Percentiles rank a stretch among this genome's conserved stretches.
phyloP scores from a whole-genome alignment of 805 yeast genomes.

The Starmerella bacillaris region DNA sequence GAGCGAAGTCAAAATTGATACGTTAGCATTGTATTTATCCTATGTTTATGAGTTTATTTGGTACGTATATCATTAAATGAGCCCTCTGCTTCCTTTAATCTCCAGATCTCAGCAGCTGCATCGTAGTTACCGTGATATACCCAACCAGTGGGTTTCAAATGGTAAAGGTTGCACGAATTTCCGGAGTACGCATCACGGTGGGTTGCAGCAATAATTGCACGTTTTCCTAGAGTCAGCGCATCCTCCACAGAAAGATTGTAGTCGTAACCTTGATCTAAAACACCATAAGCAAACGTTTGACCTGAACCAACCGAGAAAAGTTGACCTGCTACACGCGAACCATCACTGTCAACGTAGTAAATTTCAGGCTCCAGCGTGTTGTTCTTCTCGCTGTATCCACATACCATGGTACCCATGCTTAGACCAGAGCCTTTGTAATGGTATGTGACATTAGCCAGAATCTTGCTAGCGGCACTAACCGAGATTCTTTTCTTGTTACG shows the following conservation, averaged over 20 bases:
- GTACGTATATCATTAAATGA: slow-evolving; percentile 65
- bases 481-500: slow-evolving; percentile 87
- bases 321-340: slow-evolving; percentile 87
- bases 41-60: slow-evolving; percentile 3
- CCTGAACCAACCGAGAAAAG: slow-evolving; percentile 96
- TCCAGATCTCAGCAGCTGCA: slow-evolving; percentile 83
- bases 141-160: slow-evolving; percentile 91
- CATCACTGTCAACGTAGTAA: slow-evolving; percentile 92
- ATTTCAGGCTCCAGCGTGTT: slow-evolving; percentile 56
- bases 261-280: slow-evolving; percentile 72
- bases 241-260: slow-evolving; percentile 91
- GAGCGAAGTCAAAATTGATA: too few species aligned
- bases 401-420: slow-evolving; percentile 97
- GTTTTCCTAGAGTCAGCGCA: slow-evolving; percentile 81
- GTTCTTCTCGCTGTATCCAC: slow-evolving; percentile 89
- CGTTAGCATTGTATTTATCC: too few species aligned
- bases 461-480: slow-evolving; percentile 93
- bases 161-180: slow-evolving; percentile 85
- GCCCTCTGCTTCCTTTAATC: slow-evolving; percentile 67
- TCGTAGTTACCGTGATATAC: slow-evolving; percentile 86
- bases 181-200: slow-evolving; percentile 98
- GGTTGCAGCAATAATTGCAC: slow-evolving; percentile 91
- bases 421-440: slow-evolving; percentile 95
- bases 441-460: slow-evolving; percentile 75
- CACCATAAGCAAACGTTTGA: slow-evolving; percentile 98